These are phyloP conservation scores for Microbotryum scabiosae DNA, from an alignment of 1,284 basidiomycete species.

Conservation along the genomic window DNA sequence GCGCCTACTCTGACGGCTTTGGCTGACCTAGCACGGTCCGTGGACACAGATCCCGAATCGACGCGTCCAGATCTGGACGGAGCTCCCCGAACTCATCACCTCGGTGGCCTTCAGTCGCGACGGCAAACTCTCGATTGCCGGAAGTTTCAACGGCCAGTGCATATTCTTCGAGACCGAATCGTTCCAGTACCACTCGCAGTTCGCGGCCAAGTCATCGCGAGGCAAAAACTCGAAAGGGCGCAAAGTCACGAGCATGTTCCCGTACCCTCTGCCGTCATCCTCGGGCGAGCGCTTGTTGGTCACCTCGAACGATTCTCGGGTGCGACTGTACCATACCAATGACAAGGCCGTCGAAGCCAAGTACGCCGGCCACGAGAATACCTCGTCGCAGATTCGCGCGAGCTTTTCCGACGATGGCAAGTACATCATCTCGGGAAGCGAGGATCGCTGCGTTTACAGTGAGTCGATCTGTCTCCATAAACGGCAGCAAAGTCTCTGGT, in stretches of 20 bases:
- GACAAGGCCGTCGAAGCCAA: constrained; percentile 33
- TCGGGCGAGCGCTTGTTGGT: constrained; percentile 38
- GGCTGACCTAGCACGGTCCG: neutral
- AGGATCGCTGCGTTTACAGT: constrained; percentile 36
- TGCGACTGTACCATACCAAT: constrained; percentile 38
- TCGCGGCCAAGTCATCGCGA: constrained; percentile 36
- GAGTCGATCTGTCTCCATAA: neutral
- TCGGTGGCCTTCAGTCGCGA: constrained; percentile 38
- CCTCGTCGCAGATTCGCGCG: constrained; percentile 38
- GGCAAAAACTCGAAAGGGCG: constrained; percentile 38
- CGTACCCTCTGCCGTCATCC: constrained; percentile 27
- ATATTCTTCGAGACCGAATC: constrained; percentile 37
- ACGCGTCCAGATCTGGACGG: constrained; percentile 31
- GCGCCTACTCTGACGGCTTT: neutral
- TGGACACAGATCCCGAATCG: constrained; percentile 26
- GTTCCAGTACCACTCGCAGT: constrained; percentile 33
- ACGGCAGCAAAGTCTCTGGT: neutral
- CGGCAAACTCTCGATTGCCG: constrained; percentile 38
- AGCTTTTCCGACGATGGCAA: constrained; percentile 35
- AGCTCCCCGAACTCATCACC: constrained; percentile 41
- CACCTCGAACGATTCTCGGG: constrained; percentile 41
- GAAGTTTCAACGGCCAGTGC: constrained; percentile 37
- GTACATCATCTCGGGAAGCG: constrained; percentile 39
- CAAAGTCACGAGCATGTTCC: constrained; percentile 40
- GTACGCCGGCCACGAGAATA: constrained; percentile 33